Base-by-base conservation (phyloP, 1,284 basidiomycete genomes). In the Apiotrichum sp. region DNA sequence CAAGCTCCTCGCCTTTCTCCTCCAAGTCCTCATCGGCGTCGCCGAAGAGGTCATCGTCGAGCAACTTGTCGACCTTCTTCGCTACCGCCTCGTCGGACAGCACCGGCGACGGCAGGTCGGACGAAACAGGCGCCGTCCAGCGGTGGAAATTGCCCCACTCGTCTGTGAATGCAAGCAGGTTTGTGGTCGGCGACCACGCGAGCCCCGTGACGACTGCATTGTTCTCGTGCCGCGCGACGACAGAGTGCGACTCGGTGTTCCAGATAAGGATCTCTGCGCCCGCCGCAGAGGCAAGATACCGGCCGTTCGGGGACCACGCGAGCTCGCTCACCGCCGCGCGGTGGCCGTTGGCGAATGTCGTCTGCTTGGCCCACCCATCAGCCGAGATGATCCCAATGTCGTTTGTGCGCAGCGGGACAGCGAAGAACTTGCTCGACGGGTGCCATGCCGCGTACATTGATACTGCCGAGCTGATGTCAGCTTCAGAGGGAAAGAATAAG, bases 401-500 rank as follows among this genome's bases (percentile, higher is more conserved):
- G 65, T 93, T 89, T 2, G 85, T 82, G 53, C 86, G 84, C n/a
- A 85, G 85, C 0, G 87, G 84, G 1, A 86, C 81, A 50, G 88
- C 89, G 73, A 99, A 96, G 73, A 86, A 83, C 55, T 87, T 84
- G 29, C 93, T 93, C 3, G 86, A 87, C 0, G 91, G 86, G 75
- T 98, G 93, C 96, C 96, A 99, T 22, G 92, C 77, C 1, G 84
- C 89, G 46, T 88, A 87, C 63, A 87, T 70, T 85, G 83, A 62
- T 75, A 75, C 65, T 83, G 87, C 65, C 82, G 87, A 50, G 75
- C 74, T 53, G 81, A 79, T 41, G 85, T 87, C 52, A 35, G 45
- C 36, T 54, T 39, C 42, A 51, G 2, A 22, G 22, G 22, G 22
- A 32, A 8, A 10, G 8, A 9, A 16, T 10, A 31, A 32, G 11